A percentile compares a stretch with the other conserved stretches of the same genome.
phyloP scores from a whole-genome alignment of 345 rosid genomes.

The Turnera subulata region DNA sequence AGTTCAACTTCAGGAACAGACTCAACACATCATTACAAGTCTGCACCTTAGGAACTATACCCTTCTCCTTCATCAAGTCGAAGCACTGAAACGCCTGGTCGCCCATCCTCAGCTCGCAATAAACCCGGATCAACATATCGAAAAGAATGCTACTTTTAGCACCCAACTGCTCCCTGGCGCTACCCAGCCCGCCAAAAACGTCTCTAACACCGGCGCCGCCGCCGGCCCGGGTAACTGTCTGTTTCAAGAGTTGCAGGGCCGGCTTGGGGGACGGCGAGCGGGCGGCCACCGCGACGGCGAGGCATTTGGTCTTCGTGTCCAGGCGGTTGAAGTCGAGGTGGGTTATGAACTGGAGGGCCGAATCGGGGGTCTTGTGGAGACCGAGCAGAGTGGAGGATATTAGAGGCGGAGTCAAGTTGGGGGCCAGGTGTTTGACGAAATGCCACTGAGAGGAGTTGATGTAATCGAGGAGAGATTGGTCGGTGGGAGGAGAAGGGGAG shows the following conservation, averaged over 20 bases:
- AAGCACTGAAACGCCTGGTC: slow-evolving; percentile 65
- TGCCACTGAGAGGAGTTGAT: slow-evolving; percentile 71
- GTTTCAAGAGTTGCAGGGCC: slow-evolving; percentile 44
- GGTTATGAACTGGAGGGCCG: slow-evolving; percentile 47
- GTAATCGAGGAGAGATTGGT: slow-evolving; percentile 11
- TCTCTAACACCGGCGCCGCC: slow-evolving; percentile 26
- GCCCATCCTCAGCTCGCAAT: slow-evolving; percentile 56
- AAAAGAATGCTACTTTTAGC: slow-evolving; percentile 44
- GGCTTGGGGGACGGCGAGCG: slow-evolving; percentile 57
- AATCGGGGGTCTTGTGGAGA: slow-evolving; percentile 56
- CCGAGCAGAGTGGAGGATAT: slow-evolving; percentile 39
- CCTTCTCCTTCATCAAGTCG: slow-evolving; percentile 60
- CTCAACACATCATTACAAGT: slow-evolving; percentile 69
- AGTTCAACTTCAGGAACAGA: slow-evolving; percentile 53
- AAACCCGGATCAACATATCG: slow-evolving; percentile 57
- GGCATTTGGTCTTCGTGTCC: slow-evolving; percentile 53
- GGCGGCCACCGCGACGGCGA: slow-evolving; percentile 56
- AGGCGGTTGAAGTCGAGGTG: slow-evolving; percentile 33
- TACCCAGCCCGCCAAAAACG: slow-evolving; percentile 48
- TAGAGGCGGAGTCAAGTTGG: slow-evolving; percentile 38
- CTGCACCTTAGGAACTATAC: slow-evolving; percentile 57
- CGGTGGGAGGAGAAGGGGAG: slow-evolving; percentile 2
- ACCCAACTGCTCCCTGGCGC: slow-evolving; percentile 40
- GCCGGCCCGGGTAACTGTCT: slow-evolving; percentile 22
- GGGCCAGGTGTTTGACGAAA: slow-evolving; percentile 54